Evolutionary conservation across 176 grass and related monocot species (phyloP).

Genomic region (Neostapfia colusana): DNA sequence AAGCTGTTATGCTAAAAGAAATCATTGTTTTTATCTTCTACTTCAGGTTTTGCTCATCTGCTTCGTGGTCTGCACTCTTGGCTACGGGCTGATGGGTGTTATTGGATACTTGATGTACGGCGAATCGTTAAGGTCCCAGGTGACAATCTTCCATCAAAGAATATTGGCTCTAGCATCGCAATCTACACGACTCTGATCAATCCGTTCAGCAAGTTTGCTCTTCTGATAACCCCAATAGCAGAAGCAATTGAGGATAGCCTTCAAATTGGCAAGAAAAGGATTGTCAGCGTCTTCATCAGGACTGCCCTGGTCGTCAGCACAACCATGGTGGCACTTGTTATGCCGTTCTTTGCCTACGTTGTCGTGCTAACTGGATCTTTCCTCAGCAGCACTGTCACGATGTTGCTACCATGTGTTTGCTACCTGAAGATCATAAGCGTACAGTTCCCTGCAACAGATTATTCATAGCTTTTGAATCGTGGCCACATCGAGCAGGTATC

Average conservation of each 20-base stretch:
- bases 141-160: constrained; percentile 72
- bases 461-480: constrained; percentile 57
- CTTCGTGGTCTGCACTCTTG: constrained; percentile 66
- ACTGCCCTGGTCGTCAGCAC: constrained; percentile 71
- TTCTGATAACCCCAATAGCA: constrained; percentile 49
- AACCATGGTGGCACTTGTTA: constrained; percentile 48
- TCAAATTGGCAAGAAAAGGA: constrained; percentile 42
- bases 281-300: constrained; percentile 38
- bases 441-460: constrained; percentile 69
- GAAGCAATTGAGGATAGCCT: constrained; percentile 69
- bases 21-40: not conserved
- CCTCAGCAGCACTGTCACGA: constrained; percentile 65
- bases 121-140: constrained; percentile 57
- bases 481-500: constrained; percentile 24
- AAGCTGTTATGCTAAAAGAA: not conserved
- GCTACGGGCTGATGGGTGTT: constrained; percentile 61
- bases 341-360: constrained; percentile 66
- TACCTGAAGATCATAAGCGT: constrained; percentile 76
- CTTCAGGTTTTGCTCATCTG: constrained; percentile 64
- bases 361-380: constrained; percentile 68
- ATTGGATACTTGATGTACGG: constrained; percentile 91
- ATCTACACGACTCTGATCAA: constrained; percentile 89
- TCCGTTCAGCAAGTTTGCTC: constrained; percentile 66
- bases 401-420: constrained; percentile 69
- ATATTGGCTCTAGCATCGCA: constrained; percentile 55